phyloP scores from a whole-genome alignment of 164 flowering plant species.

The Vitis cinerea region DNA sequence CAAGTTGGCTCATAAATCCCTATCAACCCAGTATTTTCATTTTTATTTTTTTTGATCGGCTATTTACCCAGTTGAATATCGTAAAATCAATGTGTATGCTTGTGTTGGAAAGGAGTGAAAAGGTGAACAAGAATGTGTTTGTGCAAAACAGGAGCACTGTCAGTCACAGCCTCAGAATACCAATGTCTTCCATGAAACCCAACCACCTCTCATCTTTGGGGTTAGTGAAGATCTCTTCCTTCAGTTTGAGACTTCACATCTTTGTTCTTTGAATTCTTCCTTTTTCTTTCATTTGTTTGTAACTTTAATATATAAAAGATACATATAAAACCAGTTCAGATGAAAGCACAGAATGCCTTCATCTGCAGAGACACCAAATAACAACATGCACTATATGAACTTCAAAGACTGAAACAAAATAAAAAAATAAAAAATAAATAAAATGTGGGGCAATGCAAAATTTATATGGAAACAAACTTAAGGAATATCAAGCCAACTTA shows the following conservation, averaged over 20 bases:
- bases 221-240: not conserved
- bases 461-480: not conserved
- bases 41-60: too few relatives aligned
- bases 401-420: not conserved
- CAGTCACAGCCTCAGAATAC: slow-evolving; percentile 1
- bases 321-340: not conserved
- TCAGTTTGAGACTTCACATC: not conserved
- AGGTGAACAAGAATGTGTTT: too few relatives aligned
- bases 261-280: not conserved
- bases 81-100: too few relatives aligned
- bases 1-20: not conserved
- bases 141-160: not conserved
- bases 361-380: not conserved
- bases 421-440: not conserved
- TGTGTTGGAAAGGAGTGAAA: too few relatives aligned
- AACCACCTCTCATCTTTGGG: not conserved
- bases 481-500: not conserved
- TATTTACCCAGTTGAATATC: too few relatives aligned
- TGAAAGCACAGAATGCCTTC: not conserved
- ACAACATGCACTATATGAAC: not conserved
- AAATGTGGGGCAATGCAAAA: not conserved
- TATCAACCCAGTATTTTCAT: not conserved
- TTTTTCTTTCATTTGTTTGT: not conserved
- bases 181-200: not conserved
- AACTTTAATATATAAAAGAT: not conserved